Conservation (phyloP, 108 stramenopile genomes). For the Chaetoceros tenuissimus region DNA sequence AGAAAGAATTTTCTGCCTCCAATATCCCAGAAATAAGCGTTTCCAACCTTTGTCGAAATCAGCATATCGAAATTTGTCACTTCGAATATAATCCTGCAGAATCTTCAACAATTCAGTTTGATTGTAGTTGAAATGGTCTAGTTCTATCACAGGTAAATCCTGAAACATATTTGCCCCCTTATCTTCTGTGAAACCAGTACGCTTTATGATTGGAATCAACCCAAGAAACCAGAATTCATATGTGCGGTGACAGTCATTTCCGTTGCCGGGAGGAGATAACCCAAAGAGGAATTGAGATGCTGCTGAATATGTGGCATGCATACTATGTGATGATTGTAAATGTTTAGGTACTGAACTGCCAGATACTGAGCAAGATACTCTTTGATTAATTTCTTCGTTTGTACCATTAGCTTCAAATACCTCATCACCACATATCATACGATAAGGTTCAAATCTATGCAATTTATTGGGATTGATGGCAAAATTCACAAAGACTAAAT, state of each 20-base stretch:
- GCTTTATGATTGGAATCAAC: slow-evolving; percentile 22
- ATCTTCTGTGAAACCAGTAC: neutral
- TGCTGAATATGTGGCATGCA: neutral
- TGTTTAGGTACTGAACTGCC: no score
- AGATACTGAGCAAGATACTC: no score
- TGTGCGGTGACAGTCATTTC: slow-evolving; percentile 21
- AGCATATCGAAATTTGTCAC: slow-evolving; percentile 6
- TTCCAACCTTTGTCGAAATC: slow-evolving; percentile 8
- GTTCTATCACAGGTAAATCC: slow-evolving; percentile 16
- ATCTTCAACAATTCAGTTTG: slow-evolving; percentile 1
- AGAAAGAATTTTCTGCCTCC: slow-evolving; percentile 7
- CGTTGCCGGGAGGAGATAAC: slow-evolving; percentile 13
- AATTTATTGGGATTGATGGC: slow-evolving; percentile 2
- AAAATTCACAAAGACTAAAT: slow-evolving; percentile 9
- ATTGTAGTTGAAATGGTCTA: neutral
- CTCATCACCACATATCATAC: neutral
- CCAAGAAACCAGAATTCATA: slow-evolving; percentile 20
- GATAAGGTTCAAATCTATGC: neutral
- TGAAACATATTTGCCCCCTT: slow-evolving; percentile 5
- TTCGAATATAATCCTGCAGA: slow-evolving; percentile 6
- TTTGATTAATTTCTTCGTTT: no score
- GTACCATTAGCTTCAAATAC: neutral
- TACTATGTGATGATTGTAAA: no score
- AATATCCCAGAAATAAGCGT: slow-evolving; percentile 7
- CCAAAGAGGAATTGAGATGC: slow-evolving; percentile 14